These are phyloP conservation scores for Carex myosuroides DNA, from an alignment of 176 grass and related monocot genomes.

Conservation along the genomic window DNA sequence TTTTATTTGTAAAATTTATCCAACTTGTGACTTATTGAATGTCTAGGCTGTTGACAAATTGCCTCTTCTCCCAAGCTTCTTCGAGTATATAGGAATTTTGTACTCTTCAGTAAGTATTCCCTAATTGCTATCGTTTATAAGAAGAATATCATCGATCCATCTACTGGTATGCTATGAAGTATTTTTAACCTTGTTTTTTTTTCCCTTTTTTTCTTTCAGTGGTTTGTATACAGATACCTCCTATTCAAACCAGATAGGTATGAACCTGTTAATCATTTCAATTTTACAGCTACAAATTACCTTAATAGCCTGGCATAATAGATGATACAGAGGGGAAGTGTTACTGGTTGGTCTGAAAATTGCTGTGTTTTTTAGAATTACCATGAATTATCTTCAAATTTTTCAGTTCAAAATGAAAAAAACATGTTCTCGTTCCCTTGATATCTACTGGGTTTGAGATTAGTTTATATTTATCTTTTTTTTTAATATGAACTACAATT, in stretches of 20 bases:
- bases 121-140: not conserved
- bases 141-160: not conserved
- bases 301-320: not conserved
- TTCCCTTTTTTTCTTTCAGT: slow-evolving; percentile 37
- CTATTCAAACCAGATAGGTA: slow-evolving; percentile 87
- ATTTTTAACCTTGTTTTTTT: not conserved
- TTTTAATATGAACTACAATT: not conserved
- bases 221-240: slow-evolving; percentile 89
- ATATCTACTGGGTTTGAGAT: not conserved
- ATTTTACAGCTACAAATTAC: not conserved
- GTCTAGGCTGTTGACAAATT: slow-evolving; percentile 74
- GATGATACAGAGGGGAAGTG: not conserved
- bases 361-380: not conserved
- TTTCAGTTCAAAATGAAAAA: not conserved
- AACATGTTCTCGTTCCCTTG: not conserved
- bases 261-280: not conserved
- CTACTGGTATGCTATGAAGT: not conserved
- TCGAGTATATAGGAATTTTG: slow-evolving; percentile 73
- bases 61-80: slow-evolving; percentile 46
- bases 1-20: not conserved
- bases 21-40: not conserved
- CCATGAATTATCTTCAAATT: not conserved
- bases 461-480: not conserved
- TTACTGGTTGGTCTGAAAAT: not conserved
- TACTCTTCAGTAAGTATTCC: slow-evolving; percentile 66